These are phyloP conservation scores for Fusarium fujikuroi DNA, from an alignment of 2,329 filamentous ascomycete genomes.

Conservation along the genomic window DNA sequence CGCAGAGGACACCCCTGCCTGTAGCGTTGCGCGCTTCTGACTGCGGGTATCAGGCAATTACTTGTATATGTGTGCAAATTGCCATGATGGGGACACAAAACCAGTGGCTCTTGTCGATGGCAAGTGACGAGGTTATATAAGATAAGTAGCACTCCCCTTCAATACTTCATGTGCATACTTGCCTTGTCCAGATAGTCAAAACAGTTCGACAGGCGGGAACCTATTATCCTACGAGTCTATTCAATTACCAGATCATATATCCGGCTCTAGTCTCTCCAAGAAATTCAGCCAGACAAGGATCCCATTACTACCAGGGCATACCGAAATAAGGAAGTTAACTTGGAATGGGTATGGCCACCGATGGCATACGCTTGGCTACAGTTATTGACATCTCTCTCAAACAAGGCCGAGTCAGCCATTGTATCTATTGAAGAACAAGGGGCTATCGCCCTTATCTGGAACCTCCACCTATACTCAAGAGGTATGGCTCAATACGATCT, in stretches of 20 bases:
- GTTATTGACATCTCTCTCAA: conserved; percentile 28
- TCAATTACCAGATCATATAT: background rate
- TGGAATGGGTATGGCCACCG: conserved; percentile 32
- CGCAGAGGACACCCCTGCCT: conserved; percentile 32
- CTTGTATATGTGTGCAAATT: conserved; percentile 24
- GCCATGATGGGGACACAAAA: conserved; percentile 28
- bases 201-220: background rate
- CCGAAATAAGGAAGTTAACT: conserved; percentile 21
- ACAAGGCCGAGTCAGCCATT: conserved; percentile 18
- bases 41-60: conserved; percentile 20
- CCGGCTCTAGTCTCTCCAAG: background rate
- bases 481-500: conserved; percentile 2
- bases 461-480: background rate
- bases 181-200: background rate
- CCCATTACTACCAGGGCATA: conserved; percentile 27
- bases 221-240: background rate
- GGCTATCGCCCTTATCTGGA: background rate
- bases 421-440: conserved; percentile 4
- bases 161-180: background rate
- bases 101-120: conserved; percentile 8
- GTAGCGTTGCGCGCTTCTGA: conserved; percentile 29
- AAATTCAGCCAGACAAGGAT: conserved; percentile 9
- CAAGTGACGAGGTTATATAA: conserved; percentile 36
- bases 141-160: conserved; percentile 35
- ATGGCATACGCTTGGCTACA: conserved; percentile 27